Conservation (phyloP, 2,329 filamentous ascomycete genomes). For the Cadophora gregata region DNA sequence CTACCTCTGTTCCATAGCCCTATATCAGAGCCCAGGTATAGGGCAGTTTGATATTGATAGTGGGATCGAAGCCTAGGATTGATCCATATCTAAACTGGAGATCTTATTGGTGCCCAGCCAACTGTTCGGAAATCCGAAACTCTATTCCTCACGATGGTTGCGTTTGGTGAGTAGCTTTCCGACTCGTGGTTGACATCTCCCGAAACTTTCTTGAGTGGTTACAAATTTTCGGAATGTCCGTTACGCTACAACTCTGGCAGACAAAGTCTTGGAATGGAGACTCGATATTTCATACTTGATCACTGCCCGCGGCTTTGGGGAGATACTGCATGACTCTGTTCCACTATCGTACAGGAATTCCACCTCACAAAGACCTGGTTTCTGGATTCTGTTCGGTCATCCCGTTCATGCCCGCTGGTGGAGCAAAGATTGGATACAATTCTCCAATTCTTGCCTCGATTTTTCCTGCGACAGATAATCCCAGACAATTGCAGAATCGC, state of each 20-base stretch:
- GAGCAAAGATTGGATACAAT: neutral
- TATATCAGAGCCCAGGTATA: conserved; percentile 5
- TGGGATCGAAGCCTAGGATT: conserved; percentile 9
- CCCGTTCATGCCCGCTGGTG: neutral
- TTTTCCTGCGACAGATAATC: neutral
- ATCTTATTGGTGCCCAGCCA: conserved; percentile 20
- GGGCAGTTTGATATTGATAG: neutral
- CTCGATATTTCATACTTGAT: neutral
- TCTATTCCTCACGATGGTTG: conserved; percentile 10
- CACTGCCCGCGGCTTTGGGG: neutral
- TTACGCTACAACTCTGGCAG: neutral
- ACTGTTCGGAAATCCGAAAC: conserved; percentile 23
- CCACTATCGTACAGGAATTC: neutral
- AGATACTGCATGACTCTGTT: neutral
- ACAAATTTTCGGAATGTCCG: neutral
- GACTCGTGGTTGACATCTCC: conserved; percentile 7
- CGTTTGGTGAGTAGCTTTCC: neutral
- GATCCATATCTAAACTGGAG: neutral
- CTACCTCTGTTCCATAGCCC: conserved; percentile 2
- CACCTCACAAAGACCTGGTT: neutral
- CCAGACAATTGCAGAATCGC: neutral
- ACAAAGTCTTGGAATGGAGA: neutral
- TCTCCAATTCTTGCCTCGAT: neutral
- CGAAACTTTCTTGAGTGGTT: neutral
- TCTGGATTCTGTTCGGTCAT: too few relatives aligned